phyloP scores from a whole-genome alignment of 2,329 filamentous ascomycete genomes.

The Westerdykella sp. region DNA sequence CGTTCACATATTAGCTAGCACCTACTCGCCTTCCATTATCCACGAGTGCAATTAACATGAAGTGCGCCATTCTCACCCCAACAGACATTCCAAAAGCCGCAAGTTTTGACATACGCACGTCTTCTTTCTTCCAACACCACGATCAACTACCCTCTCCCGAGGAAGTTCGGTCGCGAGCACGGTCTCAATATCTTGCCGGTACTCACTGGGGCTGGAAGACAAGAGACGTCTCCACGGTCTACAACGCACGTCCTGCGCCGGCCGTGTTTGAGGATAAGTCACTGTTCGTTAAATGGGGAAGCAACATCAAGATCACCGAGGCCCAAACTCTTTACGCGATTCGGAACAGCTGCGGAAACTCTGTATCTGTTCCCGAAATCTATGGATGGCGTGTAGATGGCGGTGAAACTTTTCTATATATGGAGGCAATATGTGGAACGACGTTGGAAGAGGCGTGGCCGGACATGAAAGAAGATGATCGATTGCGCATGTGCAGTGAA shows the following conservation, averaged over 20 bases:
- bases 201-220: conserved; percentile 7
- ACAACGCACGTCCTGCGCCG: conserved; percentile 13
- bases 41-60: too few relatives aligned
- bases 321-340: conserved; percentile 29
- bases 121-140: conserved; percentile 10
- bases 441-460: conserved; percentile 25
- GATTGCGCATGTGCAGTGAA: conserved; percentile 6
- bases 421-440: conserved; percentile 26
- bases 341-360: conserved; percentile 9
- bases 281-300: conserved; percentile 34
- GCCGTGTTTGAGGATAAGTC: conserved; percentile 24
- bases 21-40: too few relatives aligned
- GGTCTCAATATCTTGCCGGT: conserved; percentile 8
- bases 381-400: conserved; percentile 34
- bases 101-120: conserved; percentile 8
- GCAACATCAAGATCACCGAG: conserved; percentile 19
- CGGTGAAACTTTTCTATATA: conserved; percentile 28
- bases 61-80: not conserved
- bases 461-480: conserved; percentile 10
- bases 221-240: conserved; percentile 4
- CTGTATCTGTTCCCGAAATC: conserved; percentile 34
- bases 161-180: conserved; percentile 10
- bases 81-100: conserved; percentile 1
- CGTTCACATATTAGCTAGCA: too few relatives aligned
- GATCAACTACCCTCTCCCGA: conserved; percentile 8